A percentile compares a stretch with the other conserved stretches of the same genome.
These are phyloP conservation scores for Mortierella sp. DNA, from an alignment of 371 early-diverging fungal genomes.

Conservation along the genomic window DNA sequence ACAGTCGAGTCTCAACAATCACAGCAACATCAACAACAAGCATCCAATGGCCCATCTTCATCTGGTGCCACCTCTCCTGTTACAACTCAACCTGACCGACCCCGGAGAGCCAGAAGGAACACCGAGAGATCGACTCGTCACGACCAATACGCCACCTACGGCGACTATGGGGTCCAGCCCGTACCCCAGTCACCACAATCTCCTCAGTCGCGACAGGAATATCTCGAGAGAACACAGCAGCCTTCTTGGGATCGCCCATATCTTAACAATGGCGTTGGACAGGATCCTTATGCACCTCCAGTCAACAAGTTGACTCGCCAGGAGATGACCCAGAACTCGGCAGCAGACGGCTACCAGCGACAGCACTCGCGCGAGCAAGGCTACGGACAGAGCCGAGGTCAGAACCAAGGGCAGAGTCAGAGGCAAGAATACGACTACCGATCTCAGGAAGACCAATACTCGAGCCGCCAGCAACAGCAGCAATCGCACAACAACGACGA, in stretches of 20 bases:
- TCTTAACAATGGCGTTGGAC: background rate
- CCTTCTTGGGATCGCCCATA: slow-evolving; percentile 8
- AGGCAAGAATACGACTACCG: background rate
- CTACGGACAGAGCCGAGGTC: background rate
- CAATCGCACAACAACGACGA: background rate
- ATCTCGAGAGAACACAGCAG: slow-evolving; percentile 1
- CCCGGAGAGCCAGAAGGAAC: slow-evolving; percentile 32
- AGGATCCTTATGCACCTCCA: slow-evolving; percentile 3
- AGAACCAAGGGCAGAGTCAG: slow-evolving; percentile 1
- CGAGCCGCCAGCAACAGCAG: background rate
- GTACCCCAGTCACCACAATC: background rate
- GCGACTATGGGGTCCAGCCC: slow-evolving; percentile 1
- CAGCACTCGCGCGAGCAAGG: background rate
- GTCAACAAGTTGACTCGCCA: background rate
- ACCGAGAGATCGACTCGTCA: slow-evolving; percentile 22
- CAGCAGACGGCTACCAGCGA: background rate
- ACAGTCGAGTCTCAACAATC: background rate
- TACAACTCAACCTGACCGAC: slow-evolving; percentile 29
- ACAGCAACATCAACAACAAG: background rate
- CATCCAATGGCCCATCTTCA: background rate
- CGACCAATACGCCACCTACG: background rate
- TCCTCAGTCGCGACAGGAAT: background rate
- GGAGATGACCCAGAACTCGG: background rate
- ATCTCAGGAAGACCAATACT: background rate
- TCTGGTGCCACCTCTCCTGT: background rate